Evolutionary conservation across 78 protist genomes (phyloP).

Genomic region (Dictyostelium firmibasis): DNA sequence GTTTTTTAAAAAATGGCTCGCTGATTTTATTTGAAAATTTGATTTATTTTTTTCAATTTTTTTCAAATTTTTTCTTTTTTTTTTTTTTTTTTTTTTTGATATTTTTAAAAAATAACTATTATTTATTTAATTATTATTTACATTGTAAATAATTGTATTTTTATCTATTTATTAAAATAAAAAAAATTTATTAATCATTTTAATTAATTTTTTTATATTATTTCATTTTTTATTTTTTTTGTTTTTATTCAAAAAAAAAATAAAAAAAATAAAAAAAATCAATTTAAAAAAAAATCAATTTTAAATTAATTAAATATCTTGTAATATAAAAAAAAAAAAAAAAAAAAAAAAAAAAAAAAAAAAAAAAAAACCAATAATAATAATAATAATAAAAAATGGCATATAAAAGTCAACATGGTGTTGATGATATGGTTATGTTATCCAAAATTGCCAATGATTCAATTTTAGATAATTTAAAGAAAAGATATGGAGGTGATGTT

Average conservation of each 20-base stretch:
- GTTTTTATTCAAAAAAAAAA: neutral
- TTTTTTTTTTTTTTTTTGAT: too few species aligned
- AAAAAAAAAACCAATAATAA: neutral
- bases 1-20: neutral
- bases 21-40: neutral
- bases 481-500: conserved; percentile 82
- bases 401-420: conserved; percentile 85
- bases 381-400: conserved; percentile 31
- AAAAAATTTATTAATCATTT: neutral
- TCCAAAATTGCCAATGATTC: conserved; percentile 83
- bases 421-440: conserved; percentile 94
- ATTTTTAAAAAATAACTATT: neutral
- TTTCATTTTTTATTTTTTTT: neutral
- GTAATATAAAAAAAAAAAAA: too few species aligned
- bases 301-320: neutral
- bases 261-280: neutral
- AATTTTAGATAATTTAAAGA: conserved; percentile 86
- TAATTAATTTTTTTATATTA: neutral
- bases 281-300: neutral
- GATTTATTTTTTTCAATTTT: neutral
- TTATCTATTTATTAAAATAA: neutral
- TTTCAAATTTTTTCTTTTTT: too few species aligned
- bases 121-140: too few species aligned
- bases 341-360: neutral
- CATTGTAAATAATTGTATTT: neutral